phyloP scores from a whole-genome alignment of 352 stramenopile genomes.

The Saprolegnia parasitica region DNA sequence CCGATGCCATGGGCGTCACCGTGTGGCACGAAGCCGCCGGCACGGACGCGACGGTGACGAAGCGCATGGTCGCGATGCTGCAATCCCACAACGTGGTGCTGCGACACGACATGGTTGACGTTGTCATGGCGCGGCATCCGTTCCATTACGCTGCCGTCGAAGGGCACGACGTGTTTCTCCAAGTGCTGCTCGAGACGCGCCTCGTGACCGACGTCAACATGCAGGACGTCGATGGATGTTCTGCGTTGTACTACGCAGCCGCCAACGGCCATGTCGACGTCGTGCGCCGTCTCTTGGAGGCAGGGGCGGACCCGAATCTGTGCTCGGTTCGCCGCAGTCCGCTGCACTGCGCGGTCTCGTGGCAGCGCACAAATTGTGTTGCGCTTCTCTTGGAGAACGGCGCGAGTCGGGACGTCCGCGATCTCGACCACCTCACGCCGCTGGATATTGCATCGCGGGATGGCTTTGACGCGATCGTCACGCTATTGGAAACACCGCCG shows the following conservation, averaged over 20 bases:
- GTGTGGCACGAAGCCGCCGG: conserved; percentile 76
- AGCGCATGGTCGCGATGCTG: conserved; percentile 52
- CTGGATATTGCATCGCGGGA: conserved; percentile 32
- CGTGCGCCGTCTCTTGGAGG: conserved; percentile 43
- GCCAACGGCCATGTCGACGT: conserved; percentile 59
- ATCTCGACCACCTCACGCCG: conserved; percentile 49
- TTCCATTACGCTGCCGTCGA: conserved; percentile 80
- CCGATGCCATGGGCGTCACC: conserved; percentile 75
- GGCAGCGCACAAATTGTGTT: conserved; percentile 61
- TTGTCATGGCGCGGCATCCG: conserved; percentile 71
- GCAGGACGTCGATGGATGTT: conserved; percentile 54
- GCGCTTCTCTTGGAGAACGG: conserved; percentile 45
- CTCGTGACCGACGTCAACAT: conserved; percentile 65
- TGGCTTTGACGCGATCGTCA: not conserved
- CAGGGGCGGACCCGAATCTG: conserved; percentile 49
- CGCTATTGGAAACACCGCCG: not conserved
- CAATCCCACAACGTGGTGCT: conserved; percentile 47
- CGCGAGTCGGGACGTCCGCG: conserved; percentile 31
- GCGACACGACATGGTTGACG: conserved; percentile 52
- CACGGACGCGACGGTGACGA: conserved; percentile 32
- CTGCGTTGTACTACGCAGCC: conserved; percentile 67
- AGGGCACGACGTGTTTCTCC: conserved; percentile 51
- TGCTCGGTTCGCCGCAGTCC: conserved; percentile 57
- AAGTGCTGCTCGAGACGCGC: conserved; percentile 43
- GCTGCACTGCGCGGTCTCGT: conserved; percentile 71